These are phyloP conservation scores for Mortierella sp. DNA, from an alignment of 371 early-diverging fungal species.

Conservation along the genomic window DNA sequence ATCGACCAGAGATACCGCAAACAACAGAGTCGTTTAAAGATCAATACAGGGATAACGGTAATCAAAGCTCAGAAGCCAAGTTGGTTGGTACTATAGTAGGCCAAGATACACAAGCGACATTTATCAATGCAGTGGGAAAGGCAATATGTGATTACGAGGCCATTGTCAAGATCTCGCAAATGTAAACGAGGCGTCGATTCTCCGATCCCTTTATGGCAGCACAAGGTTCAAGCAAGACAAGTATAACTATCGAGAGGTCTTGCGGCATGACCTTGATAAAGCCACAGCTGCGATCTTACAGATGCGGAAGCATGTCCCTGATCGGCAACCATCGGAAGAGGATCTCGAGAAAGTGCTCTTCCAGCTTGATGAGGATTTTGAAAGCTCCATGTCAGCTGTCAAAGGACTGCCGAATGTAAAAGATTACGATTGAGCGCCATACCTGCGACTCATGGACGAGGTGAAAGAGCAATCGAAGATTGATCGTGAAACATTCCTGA, in stretches of 20 bases:
- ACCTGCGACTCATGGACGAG: constrained; percentile 16
- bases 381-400: constrained; percentile 13
- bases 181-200: constrained; percentile 19
- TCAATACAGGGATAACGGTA: constrained; percentile 20
- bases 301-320: constrained; percentile 17
- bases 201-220: constrained; percentile 23
- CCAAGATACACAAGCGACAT: constrained; percentile 15
- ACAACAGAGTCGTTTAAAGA: constrained; percentile 23
- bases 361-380: constrained; percentile 9
- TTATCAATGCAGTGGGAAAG: constrained; percentile 6
- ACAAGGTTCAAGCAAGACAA: constrained; percentile 23
- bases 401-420: constrained; percentile 19
- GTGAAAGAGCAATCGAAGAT: constrained; percentile 9
- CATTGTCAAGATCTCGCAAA: constrained; percentile 15
- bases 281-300: constrained; percentile 15
- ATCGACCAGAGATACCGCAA: constrained; percentile 26
- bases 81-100: constrained; percentile 17
- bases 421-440: constrained; percentile 22
- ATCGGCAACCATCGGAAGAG: constrained; percentile 22
- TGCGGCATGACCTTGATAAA: constrained; percentile 24
- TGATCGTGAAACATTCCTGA: constrained; percentile 22
- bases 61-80: constrained; percentile 21
- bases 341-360: constrained; percentile 12
- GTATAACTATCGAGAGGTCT: constrained; percentile 17
- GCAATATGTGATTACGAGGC: constrained; percentile 17